phyloP scores from a whole-genome alignment of 169 alveolate genomes.

The Eimeria acervulina region DNA sequence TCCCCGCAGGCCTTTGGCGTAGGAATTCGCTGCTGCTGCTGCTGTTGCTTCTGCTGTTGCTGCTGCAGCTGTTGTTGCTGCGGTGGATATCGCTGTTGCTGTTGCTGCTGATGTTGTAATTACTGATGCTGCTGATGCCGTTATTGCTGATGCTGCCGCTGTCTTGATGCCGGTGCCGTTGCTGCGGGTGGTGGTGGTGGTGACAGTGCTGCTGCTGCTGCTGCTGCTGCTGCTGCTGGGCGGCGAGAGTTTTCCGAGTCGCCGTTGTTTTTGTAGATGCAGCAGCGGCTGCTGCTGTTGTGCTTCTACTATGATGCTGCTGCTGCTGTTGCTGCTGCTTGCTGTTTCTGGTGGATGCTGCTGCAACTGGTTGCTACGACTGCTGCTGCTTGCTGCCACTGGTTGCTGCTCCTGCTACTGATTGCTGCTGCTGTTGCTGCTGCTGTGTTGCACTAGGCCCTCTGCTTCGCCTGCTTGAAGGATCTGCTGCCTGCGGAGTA shows the following conservation, averaged over 20 bases:
- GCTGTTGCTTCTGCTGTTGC: constrained; percentile 40
- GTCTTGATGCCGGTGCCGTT: neutral
- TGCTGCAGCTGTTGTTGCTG: neutral
- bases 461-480: constrained; percentile 51
- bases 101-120: neutral
- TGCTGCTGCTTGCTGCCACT: neutral
- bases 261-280: neutral
- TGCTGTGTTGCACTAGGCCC: constrained; percentile 20
- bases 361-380: constrained; percentile 34
- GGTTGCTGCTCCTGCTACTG: constrained; percentile 35
- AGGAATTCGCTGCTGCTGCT: neutral
- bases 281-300: neutral
- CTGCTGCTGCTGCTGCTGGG: no score
- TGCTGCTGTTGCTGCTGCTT: neutral
- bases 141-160: neutral
- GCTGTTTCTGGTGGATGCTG: neutral
- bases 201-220: neutral
- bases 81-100: neutral
- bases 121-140: neutral
- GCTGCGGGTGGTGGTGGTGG: neutral
- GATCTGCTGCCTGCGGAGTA: constrained; percentile 61
- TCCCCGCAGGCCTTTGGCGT: constrained; percentile 41
- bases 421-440: neutral
- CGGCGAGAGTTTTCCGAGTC: neutral
- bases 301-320: neutral